Base-by-base conservation (phyloP, 495 filamentous ascomycete genomes). In the Annulohypoxylon stygium region DNA sequence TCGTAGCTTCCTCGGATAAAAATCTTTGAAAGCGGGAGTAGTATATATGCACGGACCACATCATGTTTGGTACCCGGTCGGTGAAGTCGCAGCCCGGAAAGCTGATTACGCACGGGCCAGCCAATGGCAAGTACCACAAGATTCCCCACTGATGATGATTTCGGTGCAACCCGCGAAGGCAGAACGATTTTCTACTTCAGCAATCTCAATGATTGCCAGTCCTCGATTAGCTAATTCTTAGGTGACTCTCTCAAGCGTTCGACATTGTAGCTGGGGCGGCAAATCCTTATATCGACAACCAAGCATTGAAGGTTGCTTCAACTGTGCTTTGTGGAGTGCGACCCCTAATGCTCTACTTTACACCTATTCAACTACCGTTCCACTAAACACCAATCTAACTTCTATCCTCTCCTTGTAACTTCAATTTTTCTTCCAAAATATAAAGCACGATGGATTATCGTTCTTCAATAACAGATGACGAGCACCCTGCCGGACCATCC, bases 401-500 rank as follows among this genome's bases (percentile, higher is more conserved):
- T n/a, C 64, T 54, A 65, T 41, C 2, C 11, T 54, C 26, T 71
- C 18, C 34, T n/a, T 36, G 47, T 18, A 58, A 50, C 45, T 9
- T 23, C 25, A 4, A 16, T 54, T 12, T 67, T 59, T 37, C 16
- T 20, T 4, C 20, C 16, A 20, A n/a, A 4, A 3, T 25, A 5
- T 41, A 45, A 5, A 8, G 55, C 63, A 30, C 72, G 34, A 97
- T 97, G 94, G 94, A 97, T 81, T 97, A 96, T 82, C 93, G 93
- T 58, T 81, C 91, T 61, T 87, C 93, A 26, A 89, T 92, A 76
- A 81, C 88, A 73, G 93, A 96, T 80, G 88, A 89, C 12, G 92
- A 94, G 7, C 84, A 93, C 73, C 87, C 89, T 10, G 85, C 83
- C 20, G 93, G 88, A 30, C 78, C 88, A 41, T 94, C 93, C 7